Evolutionary conservation across 805 yeast genomes (phyloP), one percentile per base, ranked within the genome.

Genomic region (Starmerella apis): DNA sequence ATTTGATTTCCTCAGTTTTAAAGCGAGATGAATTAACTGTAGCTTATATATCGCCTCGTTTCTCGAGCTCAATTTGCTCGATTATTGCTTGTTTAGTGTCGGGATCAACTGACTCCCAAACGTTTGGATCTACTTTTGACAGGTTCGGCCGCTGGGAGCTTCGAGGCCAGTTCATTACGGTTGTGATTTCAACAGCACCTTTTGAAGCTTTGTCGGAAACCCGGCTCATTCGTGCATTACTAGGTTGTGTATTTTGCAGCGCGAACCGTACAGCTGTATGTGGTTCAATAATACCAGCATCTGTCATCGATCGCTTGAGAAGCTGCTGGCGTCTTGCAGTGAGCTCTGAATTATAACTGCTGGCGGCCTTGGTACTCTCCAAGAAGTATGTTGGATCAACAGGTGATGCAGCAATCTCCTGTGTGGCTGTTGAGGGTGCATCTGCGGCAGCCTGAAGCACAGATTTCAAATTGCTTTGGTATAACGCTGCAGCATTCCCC

Each of bases 331-430:
- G 71, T 52, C 83, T 78, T 48, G 75, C 76, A 32, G 74, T 65
- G 43, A 87, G 67, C 51, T 73, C 73, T 30, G 77, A 68, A 64
- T 92, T 92, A 62, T 76, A 84, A 46, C 79, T 79, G 55, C 82
- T 73, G 3, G 87, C 78, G 28, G 90, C 82, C n/a, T 73, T 67
- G 0, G 95, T 92, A 57, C 87, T 75, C 95, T 96, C 87, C 32
- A 82, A 78, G 28, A 81, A 81, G 56, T 86, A 86, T 30, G 36
- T 30, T 19, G 55, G 46, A 24, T 35, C 43, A 18, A 45, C 46
- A 35, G 48, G 47, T 16, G 35, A 39, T 16, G 45, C 32, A 18
- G 35, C 50, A 22, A 31, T 25, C n/a, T 20, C 32, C 43, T 23
- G 25, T 31, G 28, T 28, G 22, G 32, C 50, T 23, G 30, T 33